These are phyloP conservation scores for Chrysochromulina parva DNA, from an alignment of 78 protist species.

Conservation along the genomic window DNA sequence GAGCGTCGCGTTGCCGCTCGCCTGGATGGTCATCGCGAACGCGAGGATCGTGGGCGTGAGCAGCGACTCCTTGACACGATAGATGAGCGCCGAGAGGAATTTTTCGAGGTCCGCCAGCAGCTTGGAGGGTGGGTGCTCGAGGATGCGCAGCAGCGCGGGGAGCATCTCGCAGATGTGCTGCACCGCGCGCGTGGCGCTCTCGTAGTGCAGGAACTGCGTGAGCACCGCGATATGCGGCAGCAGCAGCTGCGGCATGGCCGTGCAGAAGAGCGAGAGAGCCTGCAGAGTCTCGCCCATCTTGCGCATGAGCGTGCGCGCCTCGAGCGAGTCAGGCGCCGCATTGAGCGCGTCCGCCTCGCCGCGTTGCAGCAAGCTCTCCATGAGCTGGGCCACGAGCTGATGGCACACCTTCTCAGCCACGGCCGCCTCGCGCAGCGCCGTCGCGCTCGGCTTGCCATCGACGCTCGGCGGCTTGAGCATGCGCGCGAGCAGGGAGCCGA, in stretches of 20 bases:
- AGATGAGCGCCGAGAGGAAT: background rate
- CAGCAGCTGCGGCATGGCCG: background rate
- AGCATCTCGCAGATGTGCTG: background rate
- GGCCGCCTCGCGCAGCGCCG: background rate
- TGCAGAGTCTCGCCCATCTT: background rate
- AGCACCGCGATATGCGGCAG: background rate
- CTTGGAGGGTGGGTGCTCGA: background rate
- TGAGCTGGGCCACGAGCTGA: background rate
- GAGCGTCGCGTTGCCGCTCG: too few species aligned
- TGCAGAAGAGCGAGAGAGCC: background rate
- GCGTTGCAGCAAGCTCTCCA: background rate
- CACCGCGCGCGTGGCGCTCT: background rate
- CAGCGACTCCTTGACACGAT: background rate
- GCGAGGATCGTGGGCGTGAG: background rate
- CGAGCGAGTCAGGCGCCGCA: background rate
- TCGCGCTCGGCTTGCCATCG: background rate
- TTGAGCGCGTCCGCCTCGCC: background rate
- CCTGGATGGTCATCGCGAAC: background rate
- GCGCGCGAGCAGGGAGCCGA: background rate
- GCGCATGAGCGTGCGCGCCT: background rate
- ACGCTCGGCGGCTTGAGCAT: background rate
- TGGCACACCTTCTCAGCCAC: background rate
- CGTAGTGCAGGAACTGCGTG: background rate
- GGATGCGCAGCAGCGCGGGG: background rate
- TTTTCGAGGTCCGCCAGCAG: background rate